Evolutionary conservation across 768 basidiomycete species (phyloP).

Genomic region (Chalciporus sphaerocephalus): DNA sequence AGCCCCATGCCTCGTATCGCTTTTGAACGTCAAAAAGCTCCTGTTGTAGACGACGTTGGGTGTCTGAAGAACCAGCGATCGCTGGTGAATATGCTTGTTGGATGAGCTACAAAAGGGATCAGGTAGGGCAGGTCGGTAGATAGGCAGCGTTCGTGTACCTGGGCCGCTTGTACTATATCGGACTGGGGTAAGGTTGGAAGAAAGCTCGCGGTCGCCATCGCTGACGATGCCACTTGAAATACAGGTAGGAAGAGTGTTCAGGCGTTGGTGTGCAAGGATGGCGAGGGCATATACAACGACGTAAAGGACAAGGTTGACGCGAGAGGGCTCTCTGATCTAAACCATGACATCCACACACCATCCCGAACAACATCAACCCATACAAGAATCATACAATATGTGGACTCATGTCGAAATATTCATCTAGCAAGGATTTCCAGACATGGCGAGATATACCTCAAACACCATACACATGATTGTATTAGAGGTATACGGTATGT

Average conservation of each 20-base stretch:
- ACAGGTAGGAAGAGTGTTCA: background rate
- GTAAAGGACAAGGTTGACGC: background rate
- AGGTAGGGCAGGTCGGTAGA: constrained; percentile 8
- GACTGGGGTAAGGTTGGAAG: constrained; percentile 49
- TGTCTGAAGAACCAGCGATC: constrained; percentile 49
- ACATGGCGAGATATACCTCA: too few relatives aligned
- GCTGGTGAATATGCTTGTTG: constrained; percentile 60
- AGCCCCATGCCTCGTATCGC: constrained; percentile 75
- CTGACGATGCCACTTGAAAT: background rate
- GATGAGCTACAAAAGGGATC: constrained; percentile 49
- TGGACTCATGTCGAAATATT: too few relatives aligned
- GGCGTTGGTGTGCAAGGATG: background rate
- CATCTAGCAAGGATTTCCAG: too few relatives aligned
- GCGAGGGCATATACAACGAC: background rate
- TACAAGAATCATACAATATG: too few relatives aligned
- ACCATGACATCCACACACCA: too few relatives aligned
- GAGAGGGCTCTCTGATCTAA: background rate
- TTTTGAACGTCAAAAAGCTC: constrained; percentile 77
- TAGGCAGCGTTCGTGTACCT: constrained; percentile 44
- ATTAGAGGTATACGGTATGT: too few relatives aligned
- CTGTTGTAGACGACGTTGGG: constrained; percentile 60
- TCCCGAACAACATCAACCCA: too few relatives aligned
- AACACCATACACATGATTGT: too few relatives aligned
- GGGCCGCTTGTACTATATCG: constrained; percentile 55
- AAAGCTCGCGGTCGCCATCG: constrained; percentile 34